phyloP scores from a whole-genome alignment of 2,329 filamentous ascomycete species.

The Dendryphion nanum region DNA sequence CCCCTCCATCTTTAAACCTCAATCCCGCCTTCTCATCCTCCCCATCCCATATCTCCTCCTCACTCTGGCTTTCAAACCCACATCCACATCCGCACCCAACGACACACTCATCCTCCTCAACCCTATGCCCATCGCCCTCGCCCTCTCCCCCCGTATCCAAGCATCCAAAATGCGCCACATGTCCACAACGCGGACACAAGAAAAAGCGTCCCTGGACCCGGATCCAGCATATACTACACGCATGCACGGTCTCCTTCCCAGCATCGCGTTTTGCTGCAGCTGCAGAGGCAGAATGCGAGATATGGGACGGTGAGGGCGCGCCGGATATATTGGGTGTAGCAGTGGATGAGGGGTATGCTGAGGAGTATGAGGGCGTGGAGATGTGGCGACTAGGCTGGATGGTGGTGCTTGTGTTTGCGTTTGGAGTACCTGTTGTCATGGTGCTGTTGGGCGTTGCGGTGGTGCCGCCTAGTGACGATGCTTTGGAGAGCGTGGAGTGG shows the following conservation, averaged over 20 bases:
- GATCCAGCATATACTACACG: conserved; percentile 41
- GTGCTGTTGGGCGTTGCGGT: too few relatives aligned
- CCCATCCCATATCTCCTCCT: neutral
- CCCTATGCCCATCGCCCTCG: conserved; percentile 52
- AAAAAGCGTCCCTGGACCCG: conserved; percentile 35
- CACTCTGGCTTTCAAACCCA: conserved; percentile 44
- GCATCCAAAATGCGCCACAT: conserved; percentile 39
- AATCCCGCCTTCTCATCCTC: too few relatives aligned
- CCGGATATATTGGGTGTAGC: too few relatives aligned
- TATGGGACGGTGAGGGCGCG: too few relatives aligned
- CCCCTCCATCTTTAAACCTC: too few relatives aligned
- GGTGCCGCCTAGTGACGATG: neutral
- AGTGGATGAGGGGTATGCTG: too few relatives aligned
- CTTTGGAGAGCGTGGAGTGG: neutral
- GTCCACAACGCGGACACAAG: conserved; percentile 35
- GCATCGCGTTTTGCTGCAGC: neutral
- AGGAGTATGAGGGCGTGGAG: too few relatives aligned
- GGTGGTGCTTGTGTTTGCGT: too few relatives aligned
- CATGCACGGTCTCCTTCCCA: conserved; percentile 23
- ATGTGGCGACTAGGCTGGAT: too few relatives aligned
- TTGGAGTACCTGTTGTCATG: too few relatives aligned
- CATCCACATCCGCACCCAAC: conserved; percentile 46
- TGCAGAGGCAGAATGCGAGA: neutral
- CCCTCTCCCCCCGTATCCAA: conserved; percentile 42
- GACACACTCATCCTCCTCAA: conserved; percentile 39